These are phyloP conservation scores for Ananas comosus DNA, from an alignment of 176 grass and related monocot genomes.

Conservation along the genomic window DNA sequence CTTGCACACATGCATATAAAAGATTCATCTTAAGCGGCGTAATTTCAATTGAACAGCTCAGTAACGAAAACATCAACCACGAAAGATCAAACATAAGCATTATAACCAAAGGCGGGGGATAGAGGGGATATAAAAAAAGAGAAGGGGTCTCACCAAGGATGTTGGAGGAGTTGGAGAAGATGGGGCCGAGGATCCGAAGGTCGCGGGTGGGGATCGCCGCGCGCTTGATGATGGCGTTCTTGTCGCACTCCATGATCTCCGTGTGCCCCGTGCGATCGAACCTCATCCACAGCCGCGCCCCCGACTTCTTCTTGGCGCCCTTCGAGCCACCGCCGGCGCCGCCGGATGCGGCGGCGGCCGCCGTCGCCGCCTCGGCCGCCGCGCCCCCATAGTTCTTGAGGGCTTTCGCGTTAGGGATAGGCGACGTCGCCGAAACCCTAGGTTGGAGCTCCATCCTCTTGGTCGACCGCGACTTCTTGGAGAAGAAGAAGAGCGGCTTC, in stretches of 20 bases:
- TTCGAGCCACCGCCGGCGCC: slow-evolving; percentile 14
- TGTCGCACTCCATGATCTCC: slow-evolving; percentile 79
- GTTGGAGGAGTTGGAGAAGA: slow-evolving; percentile 94
- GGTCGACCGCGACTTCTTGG: slow-evolving; percentile 5
- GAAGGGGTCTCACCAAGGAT: slow-evolving; percentile 59
- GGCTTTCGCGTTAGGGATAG: background rate
- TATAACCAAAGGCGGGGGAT: background rate
- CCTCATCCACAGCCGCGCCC: slow-evolving; percentile 68
- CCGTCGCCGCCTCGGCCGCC: background rate
- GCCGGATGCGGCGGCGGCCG: background rate
- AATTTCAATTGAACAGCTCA: no score
- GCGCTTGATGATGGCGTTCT: slow-evolving; percentile 64
- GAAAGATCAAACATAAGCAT: background rate
- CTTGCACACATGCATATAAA: no score
- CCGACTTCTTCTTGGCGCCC: slow-evolving; percentile 70
- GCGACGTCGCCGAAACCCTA: background rate
- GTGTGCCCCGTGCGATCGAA: slow-evolving; percentile 59
- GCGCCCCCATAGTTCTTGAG: background rate
- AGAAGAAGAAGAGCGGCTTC: slow-evolving; percentile 66
- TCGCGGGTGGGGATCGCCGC: slow-evolving; percentile 60
- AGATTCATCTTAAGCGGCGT: no score
- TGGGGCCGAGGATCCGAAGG: slow-evolving; percentile 71
- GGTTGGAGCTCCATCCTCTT: slow-evolving; percentile 8
- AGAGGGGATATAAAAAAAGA: background rate
- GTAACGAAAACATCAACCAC: background rate